Conservation (phyloP, 441 rosid genomes). For the Capsella rubella region DNA sequence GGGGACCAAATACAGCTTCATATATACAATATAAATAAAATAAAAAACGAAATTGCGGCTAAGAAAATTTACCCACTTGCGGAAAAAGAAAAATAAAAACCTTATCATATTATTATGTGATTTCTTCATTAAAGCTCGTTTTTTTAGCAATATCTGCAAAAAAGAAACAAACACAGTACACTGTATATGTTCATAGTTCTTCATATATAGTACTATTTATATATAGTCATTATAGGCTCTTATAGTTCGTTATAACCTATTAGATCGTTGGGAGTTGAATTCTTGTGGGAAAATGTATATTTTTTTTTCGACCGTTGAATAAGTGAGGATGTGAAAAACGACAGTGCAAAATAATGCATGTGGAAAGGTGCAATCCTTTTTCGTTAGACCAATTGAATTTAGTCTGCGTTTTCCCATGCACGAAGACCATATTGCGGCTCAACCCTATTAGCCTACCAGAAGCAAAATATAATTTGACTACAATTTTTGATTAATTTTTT, state of each 20-base stretch:
- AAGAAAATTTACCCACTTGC: slow-evolving; percentile 15
- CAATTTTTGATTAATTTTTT: neutral
- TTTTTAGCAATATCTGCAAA: slow-evolving; percentile 21
- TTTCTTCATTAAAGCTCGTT: neutral
- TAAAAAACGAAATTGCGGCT: slow-evolving; percentile 30
- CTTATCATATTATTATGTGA: slow-evolving; percentile 2
- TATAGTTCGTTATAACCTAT: slow-evolving; percentile 34
- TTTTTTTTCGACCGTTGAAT: slow-evolving; percentile 25
- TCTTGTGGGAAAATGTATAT: neutral
- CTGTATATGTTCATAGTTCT: slow-evolving; percentile 12
- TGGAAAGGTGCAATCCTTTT: slow-evolving; percentile 8
- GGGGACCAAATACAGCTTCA: slow-evolving; percentile 40
- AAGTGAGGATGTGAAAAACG: neutral
- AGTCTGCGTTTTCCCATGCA: slow-evolving; percentile 32
- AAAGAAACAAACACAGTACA: slow-evolving; percentile 24
- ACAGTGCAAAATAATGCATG: slow-evolving; percentile 21
- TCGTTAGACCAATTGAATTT: slow-evolving; percentile 29
- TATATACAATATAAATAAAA: neutral
- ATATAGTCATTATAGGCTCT: slow-evolving; percentile 9
- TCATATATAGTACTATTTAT: neutral
- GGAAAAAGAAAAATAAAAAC: neutral
- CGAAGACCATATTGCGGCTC: slow-evolving; percentile 30
- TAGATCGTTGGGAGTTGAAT: neutral
- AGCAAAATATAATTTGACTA: slow-evolving; percentile 6
- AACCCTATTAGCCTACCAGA: neutral